A percentile compares a stretch with the other conserved stretches of the same genome.
Conservation (phyloP, 495 filamentous ascomycete species). For the Articulospora tetracladia region DNA sequence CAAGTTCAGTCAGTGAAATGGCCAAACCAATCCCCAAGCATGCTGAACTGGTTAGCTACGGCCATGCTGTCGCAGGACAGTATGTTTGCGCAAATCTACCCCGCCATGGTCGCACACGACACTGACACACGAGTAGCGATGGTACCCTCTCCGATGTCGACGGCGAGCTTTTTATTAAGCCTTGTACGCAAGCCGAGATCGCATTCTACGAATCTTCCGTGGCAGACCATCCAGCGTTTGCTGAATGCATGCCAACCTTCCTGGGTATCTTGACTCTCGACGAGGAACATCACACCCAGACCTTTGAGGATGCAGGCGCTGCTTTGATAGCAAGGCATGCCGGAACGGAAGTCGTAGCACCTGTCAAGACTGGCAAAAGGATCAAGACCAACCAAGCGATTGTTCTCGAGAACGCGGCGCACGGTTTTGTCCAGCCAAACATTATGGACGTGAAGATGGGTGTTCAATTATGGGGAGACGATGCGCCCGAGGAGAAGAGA, state of each 20-base stretch:
- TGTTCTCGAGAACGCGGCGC: conserved; percentile 81
- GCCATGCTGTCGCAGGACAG: conserved; percentile 90
- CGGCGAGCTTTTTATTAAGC: conserved; percentile 89
- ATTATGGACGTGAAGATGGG: conserved; percentile 96
- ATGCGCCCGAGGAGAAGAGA: conserved; percentile 73
- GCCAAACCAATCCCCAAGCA: conserved; percentile 36
- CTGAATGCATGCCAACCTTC: conserved; percentile 77
- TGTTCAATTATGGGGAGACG: conserved; percentile 78
- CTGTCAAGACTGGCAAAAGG: conserved; percentile 41
- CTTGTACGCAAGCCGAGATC: conserved; percentile 82
- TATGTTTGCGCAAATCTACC: conserved; percentile 47
- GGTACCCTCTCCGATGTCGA: conserved; percentile 84
- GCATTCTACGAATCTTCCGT: conserved; percentile 83
- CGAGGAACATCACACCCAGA: conserved; percentile 8
- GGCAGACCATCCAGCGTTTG: conserved; percentile 62
- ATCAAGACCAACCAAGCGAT: conserved; percentile 74
- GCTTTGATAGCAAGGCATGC: conserved; percentile 17
- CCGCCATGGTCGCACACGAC: not conserved
- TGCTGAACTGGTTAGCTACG: conserved; percentile 63
- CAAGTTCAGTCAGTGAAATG: conserved; percentile 21
- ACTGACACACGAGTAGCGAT: conserved; percentile 55
- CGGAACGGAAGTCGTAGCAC: conserved; percentile 18
- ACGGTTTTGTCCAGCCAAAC: conserved; percentile 80
- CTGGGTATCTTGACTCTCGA: conserved; percentile 67
- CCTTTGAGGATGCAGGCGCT: conserved; percentile 24